Evolutionary conservation across 805 yeast genomes (phyloP).

Genomic region (Ogataea kodamae): DNA sequence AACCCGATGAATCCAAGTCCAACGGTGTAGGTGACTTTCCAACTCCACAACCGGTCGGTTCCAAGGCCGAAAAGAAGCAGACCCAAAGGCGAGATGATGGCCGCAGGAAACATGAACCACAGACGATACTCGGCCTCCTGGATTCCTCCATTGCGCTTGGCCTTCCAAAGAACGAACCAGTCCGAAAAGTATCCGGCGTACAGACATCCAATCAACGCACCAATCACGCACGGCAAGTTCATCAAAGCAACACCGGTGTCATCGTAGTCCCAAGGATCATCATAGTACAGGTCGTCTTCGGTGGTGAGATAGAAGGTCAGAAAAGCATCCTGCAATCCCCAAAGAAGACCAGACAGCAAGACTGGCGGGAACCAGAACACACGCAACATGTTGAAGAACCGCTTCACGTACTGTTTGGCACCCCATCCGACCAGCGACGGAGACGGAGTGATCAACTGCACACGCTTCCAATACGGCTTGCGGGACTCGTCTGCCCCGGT

Average conservation of each 20-base stretch:
- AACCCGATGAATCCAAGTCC: conserved; percentile 65
- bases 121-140: conserved; percentile 65
- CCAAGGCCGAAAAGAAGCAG: conserved; percentile 64
- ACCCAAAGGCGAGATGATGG: conserved; percentile 59
- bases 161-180: conserved; percentile 56
- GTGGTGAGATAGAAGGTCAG: conserved; percentile 71
- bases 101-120: conserved; percentile 53
- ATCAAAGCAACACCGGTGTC: conserved; percentile 67
- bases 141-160: conserved; percentile 57
- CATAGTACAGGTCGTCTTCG: conserved; percentile 64
- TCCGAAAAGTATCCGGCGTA: conserved; percentile 62
- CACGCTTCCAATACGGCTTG: conserved; percentile 43
- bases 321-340: conserved; percentile 80
- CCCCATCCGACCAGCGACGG: conserved; percentile 62
- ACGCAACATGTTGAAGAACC: conserved; percentile 47
- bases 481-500: conserved; percentile 41
- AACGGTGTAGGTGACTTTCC: conserved; percentile 50
- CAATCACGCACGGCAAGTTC: conserved; percentile 69
- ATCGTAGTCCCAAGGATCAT: conserved; percentile 62
- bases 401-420: conserved; percentile 56
- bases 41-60: conserved; percentile 50
- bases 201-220: conserved; percentile 63
- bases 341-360: conserved; percentile 61
- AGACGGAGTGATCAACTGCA: conserved; percentile 51
- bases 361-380: conserved; percentile 65